Percentiles rank a stretch among this genome's conserved stretches.
Conservation (phyloP, 2,329 filamentous ascomycete species). For the Aureobasidium pullulans region DNA sequence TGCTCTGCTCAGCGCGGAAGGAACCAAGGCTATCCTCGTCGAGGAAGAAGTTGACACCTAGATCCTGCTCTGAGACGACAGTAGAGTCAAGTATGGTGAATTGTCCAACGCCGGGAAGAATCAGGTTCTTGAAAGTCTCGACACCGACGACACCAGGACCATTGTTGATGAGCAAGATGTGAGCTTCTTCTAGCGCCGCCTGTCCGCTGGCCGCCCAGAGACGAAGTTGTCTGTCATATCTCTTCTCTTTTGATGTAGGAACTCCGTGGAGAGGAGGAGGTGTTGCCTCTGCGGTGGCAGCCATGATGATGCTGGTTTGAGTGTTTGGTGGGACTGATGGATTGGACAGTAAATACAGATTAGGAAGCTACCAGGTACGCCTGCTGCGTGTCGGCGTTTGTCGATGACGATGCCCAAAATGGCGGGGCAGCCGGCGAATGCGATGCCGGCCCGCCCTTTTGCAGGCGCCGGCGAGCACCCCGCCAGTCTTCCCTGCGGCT, state of each 20-base stretch:
- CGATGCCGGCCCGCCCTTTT: neutral
- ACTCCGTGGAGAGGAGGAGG: slow-evolving; percentile 41
- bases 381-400: neutral
- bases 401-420: neutral
- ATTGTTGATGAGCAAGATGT: slow-evolving; percentile 85
- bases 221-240: slow-evolving; percentile 91
- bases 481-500: neutral
- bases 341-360: neutral
- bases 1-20: slow-evolving; percentile 69
- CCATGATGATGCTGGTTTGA: slow-evolving; percentile 13
- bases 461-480: neutral
- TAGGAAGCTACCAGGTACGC: neutral
- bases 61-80: slow-evolving; percentile 68
- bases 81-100: slow-evolving; percentile 86
- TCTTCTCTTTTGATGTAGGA: slow-evolving; percentile 56
- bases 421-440: slow-evolving; percentile 1
- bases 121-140: slow-evolving; percentile 94
- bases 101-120: slow-evolving; percentile 81
- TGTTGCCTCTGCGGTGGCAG: slow-evolving; percentile 22
- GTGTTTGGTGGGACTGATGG: neutral
- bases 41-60: slow-evolving; percentile 96
- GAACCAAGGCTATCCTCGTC: slow-evolving; percentile 70
- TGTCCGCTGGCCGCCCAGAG: slow-evolving; percentile 93
- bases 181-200: slow-evolving; percentile 78
- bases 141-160: slow-evolving; percentile 80